These are phyloP conservation scores for Diospyros kaki DNA, from an alignment of 148 eudicot genomes.

Conservation along the genomic window DNA sequence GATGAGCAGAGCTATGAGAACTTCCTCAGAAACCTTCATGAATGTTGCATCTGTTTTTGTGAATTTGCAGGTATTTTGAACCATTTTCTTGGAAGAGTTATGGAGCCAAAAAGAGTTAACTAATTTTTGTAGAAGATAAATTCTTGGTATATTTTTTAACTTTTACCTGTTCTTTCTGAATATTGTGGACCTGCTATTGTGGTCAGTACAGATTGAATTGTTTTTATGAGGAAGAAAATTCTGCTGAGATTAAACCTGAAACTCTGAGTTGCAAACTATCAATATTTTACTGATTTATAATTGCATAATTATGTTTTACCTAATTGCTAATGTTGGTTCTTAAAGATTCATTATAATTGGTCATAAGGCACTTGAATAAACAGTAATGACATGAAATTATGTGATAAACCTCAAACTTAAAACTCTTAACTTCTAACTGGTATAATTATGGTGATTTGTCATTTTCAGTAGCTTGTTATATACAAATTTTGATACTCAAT, in stretches of 20 bases:
- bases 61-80: constrained; percentile 69
- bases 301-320: no score
- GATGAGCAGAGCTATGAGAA: constrained; percentile 56
- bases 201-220: neutral
- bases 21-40: constrained; percentile 61
- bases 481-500: no score
- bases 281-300: no score
- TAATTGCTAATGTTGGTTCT: no score
- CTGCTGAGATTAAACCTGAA: neutral
- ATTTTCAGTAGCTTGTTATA: no score
- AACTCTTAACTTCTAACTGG: no score
- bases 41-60: constrained; percentile 82
- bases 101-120: neutral
- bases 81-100: constrained; percentile 5
- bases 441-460: no score
- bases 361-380: no score
- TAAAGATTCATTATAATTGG: no score
- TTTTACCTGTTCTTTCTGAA: neutral
- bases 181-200: neutral
- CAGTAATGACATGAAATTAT: no score
- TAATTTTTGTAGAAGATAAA: neutral
- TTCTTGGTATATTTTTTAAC: neutral
- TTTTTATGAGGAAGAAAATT: neutral
- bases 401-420: no score
- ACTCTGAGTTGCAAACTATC: no score